Percentiles rank a stretch among this genome's conserved stretches.
Conservation (phyloP, 495 filamentous ascomycete genomes). For the Chaetomium fimeti region DNA sequence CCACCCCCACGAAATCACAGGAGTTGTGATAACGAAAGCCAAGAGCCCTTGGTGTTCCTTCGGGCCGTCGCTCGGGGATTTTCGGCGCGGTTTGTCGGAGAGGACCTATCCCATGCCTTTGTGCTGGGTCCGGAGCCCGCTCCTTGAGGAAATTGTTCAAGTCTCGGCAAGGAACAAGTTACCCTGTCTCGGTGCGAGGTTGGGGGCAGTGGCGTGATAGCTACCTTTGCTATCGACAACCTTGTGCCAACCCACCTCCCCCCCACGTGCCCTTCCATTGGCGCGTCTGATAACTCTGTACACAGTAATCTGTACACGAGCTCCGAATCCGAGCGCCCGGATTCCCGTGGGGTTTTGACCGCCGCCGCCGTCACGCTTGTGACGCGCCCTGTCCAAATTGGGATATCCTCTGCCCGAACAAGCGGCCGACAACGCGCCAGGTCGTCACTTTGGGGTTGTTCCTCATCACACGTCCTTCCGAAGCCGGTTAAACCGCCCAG, state of each 20-base stretch:
- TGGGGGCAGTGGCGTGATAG: slow-evolving; percentile 1
- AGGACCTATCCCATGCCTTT: not conserved
- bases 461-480: not conserved
- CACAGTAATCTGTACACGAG: too few relatives aligned
- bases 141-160: not conserved
- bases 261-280: slow-evolving; percentile 1
- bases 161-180: not conserved
- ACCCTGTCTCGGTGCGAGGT: not conserved
- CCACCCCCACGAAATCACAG: not conserved
- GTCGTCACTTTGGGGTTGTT: not conserved
- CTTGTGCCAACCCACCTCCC: not conserved
- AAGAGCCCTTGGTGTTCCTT: not conserved
- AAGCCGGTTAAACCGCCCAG: not conserved
- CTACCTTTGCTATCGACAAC: not conserved
- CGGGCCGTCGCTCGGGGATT: not conserved
- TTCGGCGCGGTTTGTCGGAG: not conserved
- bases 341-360: not conserved
- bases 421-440: too few relatives aligned
- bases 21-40: not conserved
- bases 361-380: not conserved
- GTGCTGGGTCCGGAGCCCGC: too few relatives aligned
- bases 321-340: not conserved
- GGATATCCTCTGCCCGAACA: not conserved
- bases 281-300: too few relatives aligned
- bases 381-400: not conserved